Evolutionary conservation across 805 yeast genomes (phyloP).

Genomic region (Starmerella apicola): DNA sequence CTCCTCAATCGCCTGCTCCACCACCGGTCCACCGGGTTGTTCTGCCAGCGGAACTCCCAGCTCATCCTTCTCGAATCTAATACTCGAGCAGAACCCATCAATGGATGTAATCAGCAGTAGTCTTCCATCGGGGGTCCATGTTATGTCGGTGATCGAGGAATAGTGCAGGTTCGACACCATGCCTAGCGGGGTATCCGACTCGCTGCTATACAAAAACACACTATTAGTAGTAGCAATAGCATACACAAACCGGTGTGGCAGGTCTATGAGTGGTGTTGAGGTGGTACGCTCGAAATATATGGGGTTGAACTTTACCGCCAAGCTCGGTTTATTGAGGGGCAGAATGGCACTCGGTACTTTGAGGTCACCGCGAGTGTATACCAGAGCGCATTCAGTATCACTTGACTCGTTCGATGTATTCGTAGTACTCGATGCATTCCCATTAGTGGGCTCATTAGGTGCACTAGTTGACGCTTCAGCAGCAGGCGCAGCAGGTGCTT

Average conservation of each 20-base stretch:
- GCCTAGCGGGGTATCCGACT: slow-evolving; percentile 54
- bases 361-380: slow-evolving; percentile 60
- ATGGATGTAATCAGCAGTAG: slow-evolving; percentile 65
- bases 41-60: slow-evolving; percentile 37
- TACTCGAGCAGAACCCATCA: slow-evolving; percentile 79
- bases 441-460: background rate
- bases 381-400: slow-evolving; percentile 53
- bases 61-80: slow-evolving; percentile 40
- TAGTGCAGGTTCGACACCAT: slow-evolving; percentile 71
- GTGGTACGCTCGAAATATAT: slow-evolving; percentile 35
- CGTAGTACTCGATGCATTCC: background rate
- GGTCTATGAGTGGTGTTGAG: slow-evolving; percentile 29
- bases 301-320: slow-evolving; percentile 72
- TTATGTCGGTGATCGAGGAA: slow-evolving; percentile 72
- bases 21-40: slow-evolving; percentile 1
- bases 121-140: slow-evolving; percentile 73
- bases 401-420: no score
- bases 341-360: slow-evolving; percentile 64
- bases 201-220: slow-evolving; percentile 72
- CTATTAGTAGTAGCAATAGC: slow-evolving; percentile 91
- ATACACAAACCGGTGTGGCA: slow-evolving; percentile 72
- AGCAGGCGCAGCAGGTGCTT: no score
- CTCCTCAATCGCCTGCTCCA: background rate
- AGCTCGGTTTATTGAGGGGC: slow-evolving; percentile 67
- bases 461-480: no score